These are phyloP conservation scores for Stromatinia cepivora DNA, from an alignment of 2,329 filamentous ascomycete genomes.

Conservation along the genomic window DNA sequence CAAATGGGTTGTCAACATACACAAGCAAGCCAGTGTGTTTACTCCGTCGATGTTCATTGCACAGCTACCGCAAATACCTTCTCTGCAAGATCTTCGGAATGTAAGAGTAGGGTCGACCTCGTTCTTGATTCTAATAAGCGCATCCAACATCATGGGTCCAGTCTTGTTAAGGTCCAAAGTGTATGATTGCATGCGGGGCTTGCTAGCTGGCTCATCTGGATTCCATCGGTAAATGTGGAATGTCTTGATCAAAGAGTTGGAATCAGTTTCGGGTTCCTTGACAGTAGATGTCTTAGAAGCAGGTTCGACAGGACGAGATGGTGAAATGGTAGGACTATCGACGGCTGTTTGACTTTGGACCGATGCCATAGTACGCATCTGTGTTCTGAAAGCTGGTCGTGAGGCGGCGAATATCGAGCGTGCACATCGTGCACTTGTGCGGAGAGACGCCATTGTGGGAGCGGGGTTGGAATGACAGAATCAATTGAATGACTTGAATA, in stretches of 20 bases:
- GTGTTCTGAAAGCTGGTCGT: constrained; percentile 24
- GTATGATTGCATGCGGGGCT: constrained; percentile 95
- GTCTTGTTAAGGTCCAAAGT: constrained; percentile 98
- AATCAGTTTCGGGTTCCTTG: constrained; percentile 51
- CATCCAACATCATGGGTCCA: constrained; percentile 96
- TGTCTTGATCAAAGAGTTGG: constrained; percentile 76
- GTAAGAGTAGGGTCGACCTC: constrained; percentile 95
- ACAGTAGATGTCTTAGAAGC: constrained; percentile 38
- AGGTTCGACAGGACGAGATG: constrained; percentile 30
- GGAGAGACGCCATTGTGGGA: constrained; percentile 26
- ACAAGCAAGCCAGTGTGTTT: constrained; percentile 96
- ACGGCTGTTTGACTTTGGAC: background rate
- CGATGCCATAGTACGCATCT: constrained; percentile 27
- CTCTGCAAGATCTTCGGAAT: constrained; percentile 92
- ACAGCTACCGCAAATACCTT: constrained; percentile 98
- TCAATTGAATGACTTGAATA: constrained; percentile 9
- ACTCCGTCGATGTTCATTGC: constrained; percentile 99
- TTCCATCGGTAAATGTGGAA: constrained; percentile 99
- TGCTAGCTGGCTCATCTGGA: constrained; percentile 85
- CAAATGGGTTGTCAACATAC: constrained; percentile 56
- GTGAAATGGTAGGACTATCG: constrained; percentile 16
- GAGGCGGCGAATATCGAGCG: constrained; percentile 26
- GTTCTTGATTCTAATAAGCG: constrained; percentile 97
- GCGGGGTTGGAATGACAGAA: constrained; percentile 1
- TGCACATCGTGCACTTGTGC: constrained; percentile 24